Conservation (phyloP, 2,329 filamentous ascomycete species). For the Rhynchosporium graminicola region DNA sequence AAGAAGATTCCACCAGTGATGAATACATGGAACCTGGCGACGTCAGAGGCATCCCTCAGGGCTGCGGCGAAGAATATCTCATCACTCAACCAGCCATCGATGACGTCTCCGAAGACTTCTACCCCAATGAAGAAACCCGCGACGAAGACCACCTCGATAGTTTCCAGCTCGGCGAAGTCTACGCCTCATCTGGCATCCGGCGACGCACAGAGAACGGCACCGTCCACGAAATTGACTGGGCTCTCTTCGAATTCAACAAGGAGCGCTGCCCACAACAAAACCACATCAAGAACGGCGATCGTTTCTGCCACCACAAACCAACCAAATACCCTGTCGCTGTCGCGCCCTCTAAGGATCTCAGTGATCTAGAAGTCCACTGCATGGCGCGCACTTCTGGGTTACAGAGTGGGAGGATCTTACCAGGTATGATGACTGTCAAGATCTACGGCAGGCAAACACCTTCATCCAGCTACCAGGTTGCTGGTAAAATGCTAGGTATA, state of each 20-base stretch:
- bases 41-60: constrained; percentile 73
- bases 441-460: constrained; percentile 82
- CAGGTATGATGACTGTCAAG: constrained; percentile 79
- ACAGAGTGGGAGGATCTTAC: constrained; percentile 75
- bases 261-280: constrained; percentile 73
- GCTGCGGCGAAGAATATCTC: constrained; percentile 73
- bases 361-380: constrained; percentile 80
- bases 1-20: constrained; percentile 44
- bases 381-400: constrained; percentile 84
- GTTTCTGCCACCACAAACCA: constrained; percentile 45
- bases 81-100: constrained; percentile 92
- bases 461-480: constrained; percentile 67
- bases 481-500: constrained; percentile 57
- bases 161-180: constrained; percentile 78
- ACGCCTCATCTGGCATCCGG: constrained; percentile 87
- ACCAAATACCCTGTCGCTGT: constrained; percentile 56
- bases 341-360: constrained; percentile 61
- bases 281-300: constrained; percentile 53
- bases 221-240: constrained; percentile 94
- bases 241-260: constrained; percentile 77
- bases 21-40: constrained; percentile 63
- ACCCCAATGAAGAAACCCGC: constrained; percentile 67
- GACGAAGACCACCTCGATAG: constrained; percentile 80
- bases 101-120: constrained; percentile 82
- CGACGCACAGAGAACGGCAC: constrained; percentile 70